phyloP scores from a whole-genome alignment of 176 grass and related monocot species.

The Aegilops sharonensis region DNA sequence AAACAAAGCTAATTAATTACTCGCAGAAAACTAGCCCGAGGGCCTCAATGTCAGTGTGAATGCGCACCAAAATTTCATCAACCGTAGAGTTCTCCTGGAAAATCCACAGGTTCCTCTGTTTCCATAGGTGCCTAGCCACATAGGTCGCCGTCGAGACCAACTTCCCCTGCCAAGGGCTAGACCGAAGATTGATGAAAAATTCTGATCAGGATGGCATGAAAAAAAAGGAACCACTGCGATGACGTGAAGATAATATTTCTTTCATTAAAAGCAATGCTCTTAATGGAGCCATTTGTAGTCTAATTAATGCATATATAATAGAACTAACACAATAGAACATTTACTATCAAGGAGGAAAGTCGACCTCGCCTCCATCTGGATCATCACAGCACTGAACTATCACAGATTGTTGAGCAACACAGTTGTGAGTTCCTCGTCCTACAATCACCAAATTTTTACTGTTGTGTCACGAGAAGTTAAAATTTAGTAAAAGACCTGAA shows the following conservation, averaged over 20 bases:
- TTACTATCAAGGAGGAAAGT: constrained; percentile 9
- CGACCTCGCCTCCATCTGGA: background rate
- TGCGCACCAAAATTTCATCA: too few species aligned
- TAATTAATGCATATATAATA: background rate
- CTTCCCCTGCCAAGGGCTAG: too few species aligned
- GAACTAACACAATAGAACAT: background rate
- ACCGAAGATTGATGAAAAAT: too few species aligned
- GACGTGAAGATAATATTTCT: background rate
- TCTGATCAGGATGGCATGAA: too few species aligned
- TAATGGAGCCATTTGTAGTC: background rate
- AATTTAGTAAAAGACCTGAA: background rate
- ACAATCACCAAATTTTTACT: background rate
- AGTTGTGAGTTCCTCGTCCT: background rate
- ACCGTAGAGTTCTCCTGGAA: too few species aligned
- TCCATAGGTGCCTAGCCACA: too few species aligned
- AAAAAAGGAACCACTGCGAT: too few species aligned
- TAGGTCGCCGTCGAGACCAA: too few species aligned
- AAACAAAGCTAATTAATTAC: too few species aligned
- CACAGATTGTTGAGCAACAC: background rate
- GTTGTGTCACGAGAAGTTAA: background rate
- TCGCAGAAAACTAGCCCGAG: too few species aligned
- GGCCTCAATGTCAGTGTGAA: too few species aligned
- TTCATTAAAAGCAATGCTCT: background rate
- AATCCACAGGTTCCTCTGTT: too few species aligned
- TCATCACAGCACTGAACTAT: background rate